Conservation (phyloP, 2,329 filamentous ascomycete species). For the Talaromyces rugulosus region DNA sequence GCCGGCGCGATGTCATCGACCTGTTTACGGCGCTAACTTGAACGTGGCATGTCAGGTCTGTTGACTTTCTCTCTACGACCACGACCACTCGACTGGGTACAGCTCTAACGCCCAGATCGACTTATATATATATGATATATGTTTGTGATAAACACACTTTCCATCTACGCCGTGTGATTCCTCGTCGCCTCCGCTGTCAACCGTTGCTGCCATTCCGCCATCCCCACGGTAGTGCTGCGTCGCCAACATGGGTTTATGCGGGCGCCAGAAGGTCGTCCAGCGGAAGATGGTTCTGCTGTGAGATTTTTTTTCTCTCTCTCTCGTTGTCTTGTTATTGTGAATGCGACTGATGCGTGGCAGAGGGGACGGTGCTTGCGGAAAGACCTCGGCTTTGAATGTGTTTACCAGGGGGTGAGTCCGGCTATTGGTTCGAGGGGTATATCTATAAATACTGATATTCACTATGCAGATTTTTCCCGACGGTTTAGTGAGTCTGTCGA, state of each 20-base stretch:
- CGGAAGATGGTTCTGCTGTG: constrained; percentile 93
- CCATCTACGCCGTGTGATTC: background rate
- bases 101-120: background rate
- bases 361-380: constrained; percentile 93
- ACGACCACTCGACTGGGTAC: background rate
- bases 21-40: background rate
- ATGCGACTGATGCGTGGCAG: constrained; percentile 44
- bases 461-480: constrained; percentile 77
- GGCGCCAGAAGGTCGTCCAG: constrained; percentile 79
- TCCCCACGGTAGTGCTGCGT: background rate
- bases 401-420: constrained; percentile 85
- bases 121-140: background rate
- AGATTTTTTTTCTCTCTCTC: constrained; percentile 12
- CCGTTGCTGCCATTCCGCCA: background rate
- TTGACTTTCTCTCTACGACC: background rate
- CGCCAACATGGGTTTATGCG: constrained; percentile 54
- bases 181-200: background rate
- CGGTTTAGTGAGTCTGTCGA: constrained; percentile 65
- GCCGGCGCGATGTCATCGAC: background rate
- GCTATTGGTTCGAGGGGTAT: constrained; percentile 1
- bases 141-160: background rate
- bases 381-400: constrained; percentile 95
- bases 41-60: background rate
- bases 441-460: constrained; percentile 15
- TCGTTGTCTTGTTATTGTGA: background rate